Conservation (phyloP, 306 rosid genomes). For the Malus asiatica region DNA sequence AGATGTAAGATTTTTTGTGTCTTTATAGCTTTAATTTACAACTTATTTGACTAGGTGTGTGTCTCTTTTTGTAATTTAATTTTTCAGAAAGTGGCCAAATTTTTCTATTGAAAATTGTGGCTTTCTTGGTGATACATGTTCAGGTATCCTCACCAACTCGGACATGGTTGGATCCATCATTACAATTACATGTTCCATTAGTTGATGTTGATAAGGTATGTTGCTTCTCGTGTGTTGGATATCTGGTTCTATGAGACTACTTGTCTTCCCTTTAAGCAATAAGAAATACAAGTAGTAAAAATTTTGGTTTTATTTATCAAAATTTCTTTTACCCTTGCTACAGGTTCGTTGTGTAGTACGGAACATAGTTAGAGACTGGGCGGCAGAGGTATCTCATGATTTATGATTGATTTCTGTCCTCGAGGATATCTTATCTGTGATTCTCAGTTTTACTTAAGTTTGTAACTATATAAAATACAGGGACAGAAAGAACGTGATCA, state of each 20-base stretch:
- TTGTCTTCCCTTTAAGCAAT: neutral
- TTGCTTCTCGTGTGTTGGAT: neutral
- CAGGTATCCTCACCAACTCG: conserved; percentile 52
- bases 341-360: conserved; percentile 89
- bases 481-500: conserved; percentile 93
- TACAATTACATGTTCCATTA: conserved; percentile 68
- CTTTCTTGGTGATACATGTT: conserved; percentile 18
- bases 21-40: neutral
- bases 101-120: neutral
- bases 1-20: conserved; percentile 47
- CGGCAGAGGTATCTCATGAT: conserved; percentile 57
- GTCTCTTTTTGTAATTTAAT: neutral
- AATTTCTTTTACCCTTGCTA: neutral
- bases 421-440: neutral
- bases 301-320: neutral
- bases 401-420: neutral
- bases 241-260: neutral
- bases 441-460: neutral
- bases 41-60: neutral
- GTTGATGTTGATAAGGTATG: conserved; percentile 92
- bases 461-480: conserved; percentile 32
- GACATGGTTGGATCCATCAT: conserved; percentile 67
- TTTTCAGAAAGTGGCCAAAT: too few species aligned
- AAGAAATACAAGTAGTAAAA: neutral
- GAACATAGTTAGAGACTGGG: conserved; percentile 96